Evolutionary conservation across 805 yeast species (phyloP), one percentile per base, ranked within the genome.

Genomic region (Priceomyces haplophilus): DNA sequence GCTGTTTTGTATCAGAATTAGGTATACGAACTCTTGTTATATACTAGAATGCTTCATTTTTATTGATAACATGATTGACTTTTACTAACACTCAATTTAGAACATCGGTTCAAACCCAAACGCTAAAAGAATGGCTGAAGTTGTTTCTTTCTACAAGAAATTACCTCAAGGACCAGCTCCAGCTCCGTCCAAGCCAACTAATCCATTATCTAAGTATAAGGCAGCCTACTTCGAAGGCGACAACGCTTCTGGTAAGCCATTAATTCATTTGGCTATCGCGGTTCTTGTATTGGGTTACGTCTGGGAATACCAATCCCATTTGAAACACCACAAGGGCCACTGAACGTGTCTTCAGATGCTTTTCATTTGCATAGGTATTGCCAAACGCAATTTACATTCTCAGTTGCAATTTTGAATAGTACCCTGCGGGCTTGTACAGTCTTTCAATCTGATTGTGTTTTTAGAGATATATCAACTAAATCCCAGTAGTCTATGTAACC

Each of bases 71-170:
- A 21, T 21, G 24, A 8, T 16, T 18, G 10, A 32, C 53, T 49
- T 51, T 48, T 48, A 68, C 73, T 40, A 42, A 40, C 38, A 23
- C 34, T 24, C 21, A 21, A 17, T 45, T 20, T 65, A 83, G 85
- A 90, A 88, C 85, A 76, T 93, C 55, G 96, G 96, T 47, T 79
- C 95, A 48, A 88, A 89, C 74, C 97, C 97, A 61, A 85, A 91
- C 59, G 98, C 98, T 58, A 88, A 88, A 80, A 88, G 96, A 75
- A 88, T 93, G 84, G 84, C 88, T 54, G 86, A 87, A 67, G 96
- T 91, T 59, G 97, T 91, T 59, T 78, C 87, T 52, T 90, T 93
- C 81, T 91, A 91, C 85, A 87, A 91, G 76, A 83, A 88, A 56
- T 81, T 91, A 59, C 99, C 99, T 64, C 90, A 88, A 66, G 98